Evolutionary conservation across 192 early-diverging fungal genomes (phyloP), one percentile per base, ranked within the genome.

Genomic region (Coemansia sp.): DNA sequence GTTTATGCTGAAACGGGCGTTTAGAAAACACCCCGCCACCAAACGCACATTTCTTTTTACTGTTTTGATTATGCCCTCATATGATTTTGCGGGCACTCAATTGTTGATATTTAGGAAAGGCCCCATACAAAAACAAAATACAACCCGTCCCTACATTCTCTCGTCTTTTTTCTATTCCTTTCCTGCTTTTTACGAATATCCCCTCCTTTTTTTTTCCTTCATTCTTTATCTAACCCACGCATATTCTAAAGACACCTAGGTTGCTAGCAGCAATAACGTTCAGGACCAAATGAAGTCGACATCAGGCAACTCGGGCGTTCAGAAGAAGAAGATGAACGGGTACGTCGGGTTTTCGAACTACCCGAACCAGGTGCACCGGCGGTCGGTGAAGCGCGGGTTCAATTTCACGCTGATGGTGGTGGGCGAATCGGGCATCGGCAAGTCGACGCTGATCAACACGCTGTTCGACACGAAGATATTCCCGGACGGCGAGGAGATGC

Each of bases 391-490:
- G 80, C 86, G 88, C 42, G 93, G 93, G 7, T 98, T 98, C 79
- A 84, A 88, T 53, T 97, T 98, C 69, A 97, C 92, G 50, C 56
- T 92, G 75, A 96, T 98, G 94, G 89, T 96, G 16, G 96, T 97
- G 31, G 95, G 94, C 40, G 91, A 93, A 64, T 90, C 93, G 38
- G 96, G 96, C 23, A 81, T 97, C 20, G 96, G 96, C 52, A 98
- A 99, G 84, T 92, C 91, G 14, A 99, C 96, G 12, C 80, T 99
- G 20, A 90, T 97, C 77, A 99, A 99, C 84, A 98, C 96, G 26
- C 69, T 98, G 44, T 98, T 97, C 68, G 90, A 93, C 61, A 84
- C 91, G 26, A 84, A 85, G 37, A 81, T 99, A 30, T 90, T 92
- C 76, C 87, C 93, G 30, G 81, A 86, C 56, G 91, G 92, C 69